Base-by-base conservation (phyloP, 108 stramenopile species). In the Pseudonitzschia multistriata region DNA sequence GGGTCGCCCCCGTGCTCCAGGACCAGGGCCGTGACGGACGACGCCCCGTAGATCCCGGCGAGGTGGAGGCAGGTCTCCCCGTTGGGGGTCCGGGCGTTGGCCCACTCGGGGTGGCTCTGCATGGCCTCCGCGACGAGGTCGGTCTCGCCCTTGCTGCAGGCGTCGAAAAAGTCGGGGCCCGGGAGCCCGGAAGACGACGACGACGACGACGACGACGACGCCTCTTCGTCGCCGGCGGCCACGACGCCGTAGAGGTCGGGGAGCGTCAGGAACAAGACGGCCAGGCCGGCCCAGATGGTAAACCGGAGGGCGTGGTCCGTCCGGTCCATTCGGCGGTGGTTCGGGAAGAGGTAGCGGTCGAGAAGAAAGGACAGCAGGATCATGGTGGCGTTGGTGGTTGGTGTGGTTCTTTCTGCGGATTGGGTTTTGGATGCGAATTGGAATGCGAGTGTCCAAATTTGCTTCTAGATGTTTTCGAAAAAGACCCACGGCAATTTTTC, bases 21-120 rank as follows among this genome's bases (percentile, higher is more conserved):
- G 11, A 93, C 22, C 21, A 83, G 52, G 67, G 73, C 47, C 1
- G 88, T 88, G 14, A 89, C 77, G 11, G 78, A 71, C 6, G 75
- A 19, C 28, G 75, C 55, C 3, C 89, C 89, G 35, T 78, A 67
- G 62, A 91, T 85, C 8, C 84, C 85, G 0, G 83, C 63, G 31
- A 93, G 67, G 73, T 93, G 92, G 34, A 93, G 74, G 54, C 89
- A 91, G 31, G 87, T 77, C 74, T 93, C 92, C 22, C 92, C 92
- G 39, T 88, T 83, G 31, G 49, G 67, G 10, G 89, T 85, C 29
- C 66, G 17, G 14, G 66, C 70, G 72, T 78, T 63, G 29, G 66
- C 56, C 83, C 79, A 80, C 5, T 35, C 29, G 6, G 82, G 82
- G 76, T 85, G 75, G 11, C n/a, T 21, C 6, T 48, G 61, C 11